Evolutionary conservation across 148 eudicot species (phyloP), one percentile per base, ranked within the genome.

Genomic region (Vaccinium vitisidaea): DNA sequence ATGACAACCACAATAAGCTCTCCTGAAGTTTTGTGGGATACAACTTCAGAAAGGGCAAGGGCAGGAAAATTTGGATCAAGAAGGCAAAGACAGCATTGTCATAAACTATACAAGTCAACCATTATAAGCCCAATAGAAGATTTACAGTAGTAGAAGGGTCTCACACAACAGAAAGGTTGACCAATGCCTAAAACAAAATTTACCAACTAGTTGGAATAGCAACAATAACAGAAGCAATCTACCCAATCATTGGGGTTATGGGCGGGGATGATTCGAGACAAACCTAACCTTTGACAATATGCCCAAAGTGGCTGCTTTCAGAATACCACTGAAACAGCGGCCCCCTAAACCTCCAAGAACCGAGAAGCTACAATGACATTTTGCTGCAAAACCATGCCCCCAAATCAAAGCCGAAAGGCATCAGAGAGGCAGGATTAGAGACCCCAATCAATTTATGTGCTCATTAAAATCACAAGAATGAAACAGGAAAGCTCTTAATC

Each of bases 401-500:
- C 39, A 36, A 36, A 36, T 36, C 39, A 36, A 36, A 2, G 39
- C 39, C 39, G 4, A 36, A 36, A 36, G 39, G 39, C 39, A 36
- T 36, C 39, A 36, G 39, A 36, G 39, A 36, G 39, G 39, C 39
- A 36, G 3, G 39, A 36, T 2, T 2, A 36, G 39, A 36, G 39
- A 36, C 39, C 3, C 39, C 39, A 36, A 36, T 36, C 39, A 36
- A 36, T 36, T 36, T 36, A 36, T 2, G 3, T 36, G 39, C 3
- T 36, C 39, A 36, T 2, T 36, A 74, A 5, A 46, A 74, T 39
- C 23, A 13, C 32, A 77, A 30, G n/a, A 27, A 54, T 15, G 13
- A 18, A 79, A 54, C 46, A 55, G 1, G 49, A 79, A 9, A 79
- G 19, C n/a, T 59, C 67, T 86, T 82, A 92, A 56, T 87, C 90